Base-by-base conservation (phyloP, 208 protist species). In the Borovskyia barvae region DNA sequence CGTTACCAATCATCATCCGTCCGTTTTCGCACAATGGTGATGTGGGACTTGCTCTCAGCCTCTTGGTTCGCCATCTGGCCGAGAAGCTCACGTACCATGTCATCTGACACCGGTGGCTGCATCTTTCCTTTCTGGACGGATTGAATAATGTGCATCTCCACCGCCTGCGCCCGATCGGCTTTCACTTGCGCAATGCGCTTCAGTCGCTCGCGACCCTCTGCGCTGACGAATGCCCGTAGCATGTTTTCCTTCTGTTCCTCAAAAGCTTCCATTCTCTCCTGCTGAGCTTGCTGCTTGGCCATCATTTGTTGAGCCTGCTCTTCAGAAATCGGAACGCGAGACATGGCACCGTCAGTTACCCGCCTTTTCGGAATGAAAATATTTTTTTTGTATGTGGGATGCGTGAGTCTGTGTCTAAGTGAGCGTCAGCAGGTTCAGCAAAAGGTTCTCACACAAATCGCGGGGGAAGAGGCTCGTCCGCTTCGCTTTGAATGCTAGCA, bases 1-100 rank as follows among this genome's bases (percentile, higher is more conserved):
- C 26, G n/a, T 79, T 82, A 96, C 91, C 91, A 96, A 61, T 96
- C 91, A 42, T 94, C 90, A 72, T 93, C 87, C 32, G 61, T 93
- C 29, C 81, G 72, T 70, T 96, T 96, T 26, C 90, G 80, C 5
- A 82, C 77, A 61, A 96, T 92, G 15, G 80, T 94, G 61, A 96
- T 96, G 62, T 73, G 78, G 19, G 64, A 72, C 63, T 81, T 83
- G 29, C 51, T 41, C 51, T 84, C 85, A 37, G 72, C 43, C 26
- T 67, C 79, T 61, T 90, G 70, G 20, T 58, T 70, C 0, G 86
- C 59, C 36, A 90, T 43, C 67, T 87, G 70, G 19, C 67, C 57
- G 11, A 96, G 66, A 20, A 96, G 66, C 41, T 94, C 80, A 9
- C 88, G 80, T 54, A 96, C 86, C 29, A 53, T 81, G n/a, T 85